Conservation (phyloP, 2,329 filamentous ascomycete genomes). For the Pestalotiopsis fici region DNA sequence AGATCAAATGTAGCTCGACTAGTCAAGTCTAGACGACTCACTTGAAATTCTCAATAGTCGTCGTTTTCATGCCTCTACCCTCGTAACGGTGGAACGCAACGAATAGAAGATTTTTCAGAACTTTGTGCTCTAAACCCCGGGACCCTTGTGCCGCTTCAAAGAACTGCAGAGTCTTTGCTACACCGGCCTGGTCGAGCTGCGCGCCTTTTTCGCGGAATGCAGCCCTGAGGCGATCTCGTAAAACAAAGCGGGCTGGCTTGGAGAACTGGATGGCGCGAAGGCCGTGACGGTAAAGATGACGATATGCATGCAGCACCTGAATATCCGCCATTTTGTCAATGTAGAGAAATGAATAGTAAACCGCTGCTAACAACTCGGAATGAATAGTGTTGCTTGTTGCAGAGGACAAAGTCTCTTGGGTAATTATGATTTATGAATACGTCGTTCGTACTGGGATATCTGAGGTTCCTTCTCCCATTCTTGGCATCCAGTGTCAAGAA, state of each 20-base stretch:
- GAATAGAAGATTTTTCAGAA: conserved; percentile 69
- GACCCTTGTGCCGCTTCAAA: conserved; percentile 63
- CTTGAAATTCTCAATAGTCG: conserved; percentile 4
- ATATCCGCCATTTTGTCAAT: conserved; percentile 28
- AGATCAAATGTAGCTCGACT: conserved; percentile 12
- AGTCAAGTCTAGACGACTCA: conserved; percentile 1
- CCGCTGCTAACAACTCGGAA: background rate
- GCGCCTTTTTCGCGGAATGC: conserved; percentile 57
- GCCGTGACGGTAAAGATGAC: conserved; percentile 65
- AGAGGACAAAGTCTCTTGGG: background rate
- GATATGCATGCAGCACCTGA: conserved; percentile 66
- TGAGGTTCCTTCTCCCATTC: background rate
- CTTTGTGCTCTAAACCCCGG: conserved; percentile 69
- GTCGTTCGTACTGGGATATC: background rate
- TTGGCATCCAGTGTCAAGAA: background rate
- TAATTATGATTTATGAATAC: background rate
- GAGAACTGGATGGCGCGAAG: conserved; percentile 74
- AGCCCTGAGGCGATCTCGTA: conserved; percentile 58
- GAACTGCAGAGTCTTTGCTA: conserved; percentile 71
- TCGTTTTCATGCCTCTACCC: conserved; percentile 28
- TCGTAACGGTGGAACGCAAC: conserved; percentile 42
- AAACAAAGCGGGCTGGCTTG: conserved; percentile 64
- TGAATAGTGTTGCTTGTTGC: background rate
- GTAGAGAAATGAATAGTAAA: background rate
- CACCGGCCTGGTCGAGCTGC: conserved; percentile 48